Evolutionary conservation across 345 rosid genomes (phyloP), one percentile per base, ranked within the genome.

Genomic region (Erysimum cheiranthoides): DNA sequence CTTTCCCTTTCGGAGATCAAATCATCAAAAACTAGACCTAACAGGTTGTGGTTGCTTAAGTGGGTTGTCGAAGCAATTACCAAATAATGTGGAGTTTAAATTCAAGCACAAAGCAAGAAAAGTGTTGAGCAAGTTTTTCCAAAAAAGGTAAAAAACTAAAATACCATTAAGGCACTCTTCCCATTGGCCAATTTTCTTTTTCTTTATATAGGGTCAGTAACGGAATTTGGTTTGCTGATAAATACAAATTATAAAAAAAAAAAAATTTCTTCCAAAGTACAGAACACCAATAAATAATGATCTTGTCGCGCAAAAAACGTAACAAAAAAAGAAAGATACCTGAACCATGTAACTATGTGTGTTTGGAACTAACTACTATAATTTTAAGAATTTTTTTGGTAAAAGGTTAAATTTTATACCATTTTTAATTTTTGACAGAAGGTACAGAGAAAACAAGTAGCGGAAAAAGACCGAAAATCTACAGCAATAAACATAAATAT

Each of bases 281-380:
- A 16, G 28, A 58, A 34, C 27, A 12, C 47, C 46, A 42, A 42
- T 40, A 42, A 43, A 5, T 14, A 45, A 5, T 14, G 47, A 43
- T 43, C 47, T 39, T 43, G 17, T 43, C 16, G 8, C 17, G 58
- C 32, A 70, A 67, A 36, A 71, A 34, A 45, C 5, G 35, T 16
- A 70, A 9, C 18, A 34, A 21, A 38, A 25, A 2, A 35, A 16
- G 7, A 68, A 52, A 51, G 6, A 68, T 36, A 16, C 42, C 52
- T 39, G 39, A 54, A 40, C 39, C 73, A 68, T 54, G 52, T 50
- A 62, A 52, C 46, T 61, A 35, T 59, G 53, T 35, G 53, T 35
- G n/a, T 42, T 32, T 38, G 60, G 52, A 39, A 30, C 61, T 51
- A 52, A 39, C 52, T n/a, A n/a, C n/a, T n/a, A n/a, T n/a, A n/a